Evolutionary conservation across 257 asterid genomes (phyloP), one percentile per base, ranked within the genome.

Genomic region (Solanum ossicruentum): DNA sequence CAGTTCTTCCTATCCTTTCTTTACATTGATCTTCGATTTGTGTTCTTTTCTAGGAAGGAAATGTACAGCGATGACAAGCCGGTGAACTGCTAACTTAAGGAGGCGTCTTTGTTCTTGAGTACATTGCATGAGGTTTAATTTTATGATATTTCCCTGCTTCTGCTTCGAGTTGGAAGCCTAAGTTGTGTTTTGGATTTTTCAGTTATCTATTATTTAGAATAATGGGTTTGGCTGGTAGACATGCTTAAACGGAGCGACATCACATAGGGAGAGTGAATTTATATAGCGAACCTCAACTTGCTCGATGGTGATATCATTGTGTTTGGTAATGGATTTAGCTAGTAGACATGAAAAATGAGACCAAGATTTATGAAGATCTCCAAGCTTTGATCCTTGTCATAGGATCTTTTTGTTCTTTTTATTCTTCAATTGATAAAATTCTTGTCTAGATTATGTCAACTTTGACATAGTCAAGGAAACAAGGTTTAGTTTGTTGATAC

Each of bases 31-130:
- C 78, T 85, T 86, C 13, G 54, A 81, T 81, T 61, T 84, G 23
- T 84, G 28, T 83, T 66, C 58, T 51, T 39, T 32, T 86, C 85
- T 73, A 80, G 85, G 92, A 91, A 87, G 87, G 47, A 66, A 84
- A 39, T 88, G 88, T 63, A 87, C 90, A 82, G 89, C 90, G 78
- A 81, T 80, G 86, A 86, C 84, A 58, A 72, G 86, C 65, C 88
- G 43, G 85, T 81, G 89, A 54, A 85, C 69, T 58, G 16, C 58
- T 51, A 23, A 61, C 83, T 28, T 13, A 20, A 63, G 66, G 85
- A 60, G 86, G 84, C 8, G 55, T 51, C 66, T 61, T 55, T 57
- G 55, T 26, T 83, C 17, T 77, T 21, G 80, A 84, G 79, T 71
- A 71, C 32, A 71, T 71, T 41, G 10, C 20, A 71, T 70, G 41